Evolutionary conservation across 805 yeast genomes (phyloP).

Genomic region (Zygosaccharomyces lentus): DNA sequence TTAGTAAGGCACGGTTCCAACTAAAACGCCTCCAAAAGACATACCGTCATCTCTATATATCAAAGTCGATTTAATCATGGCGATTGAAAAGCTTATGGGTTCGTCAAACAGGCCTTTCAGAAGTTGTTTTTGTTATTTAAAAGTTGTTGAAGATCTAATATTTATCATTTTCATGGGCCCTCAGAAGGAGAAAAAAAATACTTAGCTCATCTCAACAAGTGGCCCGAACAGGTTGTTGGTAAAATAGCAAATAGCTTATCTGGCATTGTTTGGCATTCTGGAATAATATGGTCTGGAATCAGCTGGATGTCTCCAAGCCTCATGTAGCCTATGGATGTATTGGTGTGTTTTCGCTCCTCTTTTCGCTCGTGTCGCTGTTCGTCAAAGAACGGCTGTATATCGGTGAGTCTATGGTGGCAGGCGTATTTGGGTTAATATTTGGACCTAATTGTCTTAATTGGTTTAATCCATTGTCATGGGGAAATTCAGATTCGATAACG

Average conservation of each 20-base stretch:
- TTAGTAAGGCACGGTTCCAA: not conserved
- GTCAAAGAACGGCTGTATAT: conserved; percentile 79
- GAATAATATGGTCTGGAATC: conserved; percentile 31
- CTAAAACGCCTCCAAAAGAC: conserved; percentile 21
- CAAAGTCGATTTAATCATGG: conserved; percentile 63
- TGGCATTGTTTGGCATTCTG: not conserved
- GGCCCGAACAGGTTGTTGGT: too few relatives aligned
- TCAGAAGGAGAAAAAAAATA: not conserved
- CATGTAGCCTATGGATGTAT: conserved; percentile 86
- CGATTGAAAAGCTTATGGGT: too few relatives aligned
- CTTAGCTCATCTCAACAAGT: not conserved
- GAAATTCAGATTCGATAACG: conserved; percentile 76
- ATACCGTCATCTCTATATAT: conserved; percentile 62
- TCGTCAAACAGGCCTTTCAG: not conserved
- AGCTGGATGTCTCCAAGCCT: conserved; percentile 47
- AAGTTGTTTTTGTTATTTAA: too few relatives aligned
- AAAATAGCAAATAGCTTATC: too few relatives aligned
- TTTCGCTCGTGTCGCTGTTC: conserved; percentile 77
- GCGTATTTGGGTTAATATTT: conserved; percentile 76
- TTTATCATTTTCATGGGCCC: not conserved
- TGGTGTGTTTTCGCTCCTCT: conserved; percentile 75
- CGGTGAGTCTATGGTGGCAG: conserved; percentile 90
- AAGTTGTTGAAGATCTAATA: not conserved
- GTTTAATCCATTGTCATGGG: conserved; percentile 84
- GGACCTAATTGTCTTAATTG: conserved; percentile 85